A percentile compares a stretch with the other conserved stretches of the same genome.
These are phyloP conservation scores for Saccharomyces pastorianus DNA, from an alignment of 1,139 yeast genomes.

Conservation along the genomic window DNA sequence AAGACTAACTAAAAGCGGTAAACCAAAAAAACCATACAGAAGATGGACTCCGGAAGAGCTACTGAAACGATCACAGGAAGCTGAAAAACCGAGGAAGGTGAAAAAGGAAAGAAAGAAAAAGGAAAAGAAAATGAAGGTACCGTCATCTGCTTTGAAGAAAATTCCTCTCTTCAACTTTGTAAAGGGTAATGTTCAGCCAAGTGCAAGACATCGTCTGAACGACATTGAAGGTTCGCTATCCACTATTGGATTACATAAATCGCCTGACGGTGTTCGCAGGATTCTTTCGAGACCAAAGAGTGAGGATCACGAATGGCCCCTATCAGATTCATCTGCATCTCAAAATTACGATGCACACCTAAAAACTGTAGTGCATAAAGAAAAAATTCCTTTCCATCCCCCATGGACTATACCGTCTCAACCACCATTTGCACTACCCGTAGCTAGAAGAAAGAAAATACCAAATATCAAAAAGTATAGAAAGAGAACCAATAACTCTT, in stretches of 20 bases:
- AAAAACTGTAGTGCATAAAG: constrained; percentile 26
- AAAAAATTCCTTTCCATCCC: constrained; percentile 30
- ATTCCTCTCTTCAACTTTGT: constrained; percentile 25
- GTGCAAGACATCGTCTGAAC: constrained; percentile 2
- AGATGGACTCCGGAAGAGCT: constrained; percentile 30
- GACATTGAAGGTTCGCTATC: constrained; percentile 12
- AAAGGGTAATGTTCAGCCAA: constrained; percentile 8
- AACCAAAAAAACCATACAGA: constrained; percentile 31
- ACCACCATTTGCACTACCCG: constrained; percentile 30
- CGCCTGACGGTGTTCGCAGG: constrained; percentile 5
- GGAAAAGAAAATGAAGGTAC: constrained; percentile 17
- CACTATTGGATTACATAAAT: constrained; percentile 2
- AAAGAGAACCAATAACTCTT: constrained; percentile 4
- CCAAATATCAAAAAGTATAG: constrained; percentile 7
- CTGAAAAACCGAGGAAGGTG: constrained; percentile 11
- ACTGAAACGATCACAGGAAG: constrained; percentile 14
- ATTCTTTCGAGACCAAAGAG: constrained; percentile 1
- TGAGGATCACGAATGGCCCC: not conserved
- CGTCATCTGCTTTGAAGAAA: constrained; percentile 21
- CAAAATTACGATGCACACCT: constrained; percentile 11
- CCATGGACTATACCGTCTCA: constrained; percentile 27
- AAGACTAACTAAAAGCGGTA: constrained; percentile 30
- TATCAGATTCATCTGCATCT: not conserved
- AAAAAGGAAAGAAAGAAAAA: constrained; percentile 19
- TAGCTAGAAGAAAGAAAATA: constrained; percentile 24